Evolutionary conservation across 768 basidiomycete species (phyloP).

Genomic region (Pisolithus microcarpus): DNA sequence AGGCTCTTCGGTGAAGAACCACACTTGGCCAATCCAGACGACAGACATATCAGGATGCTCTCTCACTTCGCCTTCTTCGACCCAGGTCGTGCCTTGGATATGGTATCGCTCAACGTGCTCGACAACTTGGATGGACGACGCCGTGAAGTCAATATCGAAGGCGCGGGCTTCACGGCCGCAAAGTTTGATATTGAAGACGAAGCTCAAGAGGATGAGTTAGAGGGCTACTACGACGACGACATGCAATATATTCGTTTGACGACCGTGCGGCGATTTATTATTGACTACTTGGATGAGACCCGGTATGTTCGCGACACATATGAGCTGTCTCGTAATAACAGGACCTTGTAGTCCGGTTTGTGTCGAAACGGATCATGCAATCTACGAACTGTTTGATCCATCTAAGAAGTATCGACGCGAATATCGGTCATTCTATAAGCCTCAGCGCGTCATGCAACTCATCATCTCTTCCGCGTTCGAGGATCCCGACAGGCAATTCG

Average conservation of each 20-base stretch:
- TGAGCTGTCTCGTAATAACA: background rate
- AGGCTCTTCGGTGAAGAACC: constrained; percentile 37
- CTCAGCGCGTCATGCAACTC: constrained; percentile 45
- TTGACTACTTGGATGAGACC: constrained; percentile 44
- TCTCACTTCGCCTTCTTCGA: constrained; percentile 59
- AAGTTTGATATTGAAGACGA: constrained; percentile 50
- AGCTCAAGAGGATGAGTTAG: constrained; percentile 48
- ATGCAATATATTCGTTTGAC: constrained; percentile 39
- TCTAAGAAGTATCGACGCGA: constrained; percentile 34
- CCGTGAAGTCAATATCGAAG: constrained; percentile 40
- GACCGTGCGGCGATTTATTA: constrained; percentile 38
- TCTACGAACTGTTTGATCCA: constrained; percentile 52
- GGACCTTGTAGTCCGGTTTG: constrained; percentile 46
- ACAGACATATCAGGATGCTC: constrained; percentile 53
- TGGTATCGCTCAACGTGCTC: constrained; percentile 43
- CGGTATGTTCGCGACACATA: constrained; percentile 37
- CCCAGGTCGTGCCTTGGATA: constrained; percentile 33
- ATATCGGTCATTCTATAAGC: constrained; percentile 44
- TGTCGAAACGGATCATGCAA: constrained; percentile 57
- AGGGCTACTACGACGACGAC: constrained; percentile 25
- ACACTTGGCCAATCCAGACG: constrained; percentile 27
- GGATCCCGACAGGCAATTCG: constrained; percentile 24
- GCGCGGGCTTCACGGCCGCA: constrained; percentile 46
- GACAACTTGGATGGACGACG: constrained; percentile 26
- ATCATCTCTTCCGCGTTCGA: constrained; percentile 27